Base-by-base conservation (phyloP, 306 rosid genomes). In the Erythrophleum fordii region DNA sequence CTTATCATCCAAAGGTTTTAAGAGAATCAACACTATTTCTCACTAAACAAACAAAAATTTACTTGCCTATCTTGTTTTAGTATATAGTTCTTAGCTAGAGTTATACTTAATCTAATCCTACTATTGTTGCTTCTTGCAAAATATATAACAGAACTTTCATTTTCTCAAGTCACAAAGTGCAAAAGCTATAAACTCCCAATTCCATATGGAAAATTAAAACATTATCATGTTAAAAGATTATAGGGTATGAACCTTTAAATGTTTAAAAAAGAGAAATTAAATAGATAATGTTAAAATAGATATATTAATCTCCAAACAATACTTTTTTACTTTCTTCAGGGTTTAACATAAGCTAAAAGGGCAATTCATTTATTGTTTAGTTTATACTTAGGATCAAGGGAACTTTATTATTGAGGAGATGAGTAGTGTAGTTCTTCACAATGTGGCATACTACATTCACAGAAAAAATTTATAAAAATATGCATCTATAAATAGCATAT, bases 301-400 rank as follows among this genome's bases (percentile, higher is more conserved):
- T 23, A 61, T 5, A 17, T 45, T 16, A 56, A 45, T 62, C 75
- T 74, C 37, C 58, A 14, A 11, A 20, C 11, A 42, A 31, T n/a
- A 26, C 69, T 17, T 22, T 20, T 60, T 44, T 75, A 69, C n/a
- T 75, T 69, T 58, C 68, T 66, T 53, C 26, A 35, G 61, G 37
- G 34, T 49, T 39, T 23, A 41, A 51, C 13, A 64, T n/a, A 39
- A 25, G 51, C 42, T 44, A 20, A 70, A 41, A 35, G 39, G 59
- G 58, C 75, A 44, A 66, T 42, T 18, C 5, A 37, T 62, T 60
- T 75, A 64, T 25, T 35, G 52, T 72, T 61, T 6, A 66, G 41
- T 70, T 71, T 46, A 83, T 92, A 92, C 99, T 97, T 81, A 95
- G 87, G 84, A 95, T 95, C 81, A 95, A 77, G 62, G 99, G 99